These are phyloP conservation scores for Geotrichum histeridarum DNA, from an alignment of 1,139 yeast species.

Conservation along the genomic window DNA sequence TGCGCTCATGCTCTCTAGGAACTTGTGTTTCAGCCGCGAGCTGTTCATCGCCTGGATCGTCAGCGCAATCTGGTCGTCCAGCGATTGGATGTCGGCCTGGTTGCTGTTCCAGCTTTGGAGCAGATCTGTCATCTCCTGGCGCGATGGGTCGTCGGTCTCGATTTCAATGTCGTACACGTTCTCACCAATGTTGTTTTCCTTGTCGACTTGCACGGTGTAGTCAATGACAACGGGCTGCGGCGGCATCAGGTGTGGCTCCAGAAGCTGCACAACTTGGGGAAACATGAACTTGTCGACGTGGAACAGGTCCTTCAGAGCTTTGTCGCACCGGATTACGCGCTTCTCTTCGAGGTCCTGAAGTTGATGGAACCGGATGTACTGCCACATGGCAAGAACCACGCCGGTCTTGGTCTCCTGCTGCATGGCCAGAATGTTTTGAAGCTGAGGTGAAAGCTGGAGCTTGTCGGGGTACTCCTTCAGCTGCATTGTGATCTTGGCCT, in stretches of 20 bases:
- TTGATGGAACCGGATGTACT: constrained; percentile 73
- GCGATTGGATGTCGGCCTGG: constrained; percentile 50
- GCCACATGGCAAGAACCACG: constrained; percentile 80
- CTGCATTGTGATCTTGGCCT: constrained; percentile 70
- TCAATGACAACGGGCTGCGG: constrained; percentile 72
- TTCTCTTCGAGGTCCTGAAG: constrained; percentile 55
- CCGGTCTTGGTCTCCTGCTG: constrained; percentile 82
- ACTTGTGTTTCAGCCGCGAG: constrained; percentile 59
- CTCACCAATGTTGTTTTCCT: constrained; percentile 77
- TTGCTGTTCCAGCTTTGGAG: constrained; percentile 44
- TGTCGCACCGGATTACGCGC: constrained; percentile 63
- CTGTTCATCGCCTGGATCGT: constrained; percentile 64
- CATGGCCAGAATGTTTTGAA: constrained; percentile 68
- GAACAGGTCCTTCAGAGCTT: constrained; percentile 50
- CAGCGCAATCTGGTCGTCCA: constrained; percentile 57
- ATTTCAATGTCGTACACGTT: constrained; percentile 69
- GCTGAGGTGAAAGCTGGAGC: constrained; percentile 57
- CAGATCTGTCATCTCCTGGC: constrained; percentile 42
- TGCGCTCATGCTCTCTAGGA: constrained; percentile 65
- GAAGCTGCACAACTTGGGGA: constrained; percentile 66
- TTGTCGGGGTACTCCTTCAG: constrained; percentile 67
- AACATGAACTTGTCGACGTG: constrained; percentile 46
- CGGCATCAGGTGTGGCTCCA: constrained; percentile 62
- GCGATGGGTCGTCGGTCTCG: constrained; percentile 54
- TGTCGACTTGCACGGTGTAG: constrained; percentile 69